Percentiles rank a stretch among this genome's conserved stretches.
These are phyloP conservation scores for Tritrichomonas musculus DNA, from an alignment of 208 protist genomes.

Conservation along the genomic window DNA sequence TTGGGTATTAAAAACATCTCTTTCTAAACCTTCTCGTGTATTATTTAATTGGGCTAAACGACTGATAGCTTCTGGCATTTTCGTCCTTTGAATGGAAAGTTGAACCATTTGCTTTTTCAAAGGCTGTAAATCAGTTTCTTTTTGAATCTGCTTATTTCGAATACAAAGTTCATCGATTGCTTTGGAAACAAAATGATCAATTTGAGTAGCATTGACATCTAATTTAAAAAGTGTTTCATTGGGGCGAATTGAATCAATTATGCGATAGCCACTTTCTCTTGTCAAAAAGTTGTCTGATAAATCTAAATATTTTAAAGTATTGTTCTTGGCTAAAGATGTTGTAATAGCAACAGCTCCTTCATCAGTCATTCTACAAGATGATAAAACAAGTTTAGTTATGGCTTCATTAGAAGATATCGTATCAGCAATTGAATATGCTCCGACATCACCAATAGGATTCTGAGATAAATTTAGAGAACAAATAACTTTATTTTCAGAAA, in stretches of 20 bases:
- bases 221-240: background rate
- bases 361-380: background rate
- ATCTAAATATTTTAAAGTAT: background rate
- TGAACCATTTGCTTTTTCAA: slow-evolving; percentile 3
- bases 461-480: background rate
- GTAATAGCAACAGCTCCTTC: background rate
- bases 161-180: background rate
- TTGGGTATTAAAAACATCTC: background rate
- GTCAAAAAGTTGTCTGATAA: background rate
- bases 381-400: background rate
- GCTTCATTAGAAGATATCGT: background rate
- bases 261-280: slow-evolving; percentile 11
- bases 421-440: background rate
- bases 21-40: background rate
- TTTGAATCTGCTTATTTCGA: background rate
- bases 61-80: background rate
- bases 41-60: background rate
- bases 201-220: slow-evolving; percentile 1
- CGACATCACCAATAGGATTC: background rate
- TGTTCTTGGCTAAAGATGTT: background rate
- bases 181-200: background rate
- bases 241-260: background rate
- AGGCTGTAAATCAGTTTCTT: background rate
- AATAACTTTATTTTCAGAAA: background rate
- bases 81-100: background rate